Base-by-base conservation (phyloP, 2,329 filamentous ascomycete species). In the Fonsecaea monophora region DNA sequence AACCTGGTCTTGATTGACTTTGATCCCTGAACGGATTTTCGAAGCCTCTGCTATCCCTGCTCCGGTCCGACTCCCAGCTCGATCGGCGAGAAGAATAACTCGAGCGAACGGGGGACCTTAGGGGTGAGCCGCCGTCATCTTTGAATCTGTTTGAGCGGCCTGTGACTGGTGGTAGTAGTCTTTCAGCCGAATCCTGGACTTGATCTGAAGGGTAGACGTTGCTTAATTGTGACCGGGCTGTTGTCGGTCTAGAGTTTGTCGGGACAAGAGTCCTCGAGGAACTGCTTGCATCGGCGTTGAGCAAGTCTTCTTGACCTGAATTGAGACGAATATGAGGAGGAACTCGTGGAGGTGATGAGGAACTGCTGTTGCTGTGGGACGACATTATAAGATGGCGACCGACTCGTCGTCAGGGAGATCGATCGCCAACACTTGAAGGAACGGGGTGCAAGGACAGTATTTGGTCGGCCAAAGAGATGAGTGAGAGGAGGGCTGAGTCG, bases 291-390 rank as follows among this genome's bases (percentile, higher is more conserved):
- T 70, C 66, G 48, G 50, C 57, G 18, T 50, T 78, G 68, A 82
- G 79, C 37, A 83, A 77, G 73, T 89, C 83, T 70, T 85, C 82
- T 70, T 81, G 82, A 54, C 84, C 86, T 32, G 86, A 89, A 74
- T 90, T 89, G 70, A 90, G 82, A 65, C 86, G 86, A 66, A 90
- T 86, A 71, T 89, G 87, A 71, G 87, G 87, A 68, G 84, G 80
- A 4, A 71, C 66, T 58, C 77, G 54, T 60, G 73, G 67, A 45
- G 68, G 54, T 38, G 69, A 53, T 35, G 62, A 64, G 35, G 55
- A 68, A 59, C 63, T 66, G 64, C 66, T 68, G 65, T 68, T 69
- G 68, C 68, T 68, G 50, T 68, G 62, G 54, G 69, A 71, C 66
- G 70, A 71, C 70, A 72, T 72, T 60, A 62, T 66, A 32, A 58